Evolutionary conservation across 768 basidiomycete species (phyloP).

Genomic region (Termitomyces bulborhizus): DNA sequence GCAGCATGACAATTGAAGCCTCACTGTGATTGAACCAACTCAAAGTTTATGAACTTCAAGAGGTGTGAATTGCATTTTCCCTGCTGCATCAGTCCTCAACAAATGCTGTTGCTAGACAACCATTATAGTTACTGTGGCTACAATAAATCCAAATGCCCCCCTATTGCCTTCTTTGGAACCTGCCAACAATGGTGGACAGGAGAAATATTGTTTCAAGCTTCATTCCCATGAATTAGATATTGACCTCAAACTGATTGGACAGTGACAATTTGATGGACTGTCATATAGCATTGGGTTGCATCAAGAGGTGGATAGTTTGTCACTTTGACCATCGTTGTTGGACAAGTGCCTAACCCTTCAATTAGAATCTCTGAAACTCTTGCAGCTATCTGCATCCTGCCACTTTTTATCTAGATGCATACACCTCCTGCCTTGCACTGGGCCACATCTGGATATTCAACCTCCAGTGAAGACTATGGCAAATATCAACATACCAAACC

Average conservation of each 20-base stretch:
- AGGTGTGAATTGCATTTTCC: constrained; percentile 24
- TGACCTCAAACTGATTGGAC: constrained; percentile 40
- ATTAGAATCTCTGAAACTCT: constrained; percentile 30
- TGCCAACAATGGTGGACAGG: constrained; percentile 24
- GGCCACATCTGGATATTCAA: constrained; percentile 14
- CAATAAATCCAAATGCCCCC: constrained; percentile 29
- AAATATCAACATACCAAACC: constrained; percentile 42
- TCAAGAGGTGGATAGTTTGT: constrained; percentile 41
- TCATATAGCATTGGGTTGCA: constrained; percentile 39
- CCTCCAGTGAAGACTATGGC: constrained; percentile 22
- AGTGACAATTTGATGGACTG: constrained; percentile 49
- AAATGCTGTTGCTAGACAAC: constrained; percentile 22
- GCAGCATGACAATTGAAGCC: constrained; percentile 20
- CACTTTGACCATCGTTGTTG: not conserved
- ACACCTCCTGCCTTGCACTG: constrained; percentile 22
- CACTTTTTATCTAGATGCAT: constrained; percentile 40
- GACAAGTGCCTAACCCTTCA: constrained; percentile 5
- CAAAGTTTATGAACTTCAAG: constrained; percentile 28
- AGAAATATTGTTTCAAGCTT: constrained; percentile 38
- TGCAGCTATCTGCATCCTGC: constrained; percentile 35
- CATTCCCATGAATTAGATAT: constrained; percentile 22
- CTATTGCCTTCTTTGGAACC: constrained; percentile 22
- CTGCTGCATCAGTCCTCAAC: constrained; percentile 2
- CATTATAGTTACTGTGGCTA: constrained; percentile 42
- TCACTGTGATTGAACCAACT: constrained; percentile 40